A percentile compares a stretch with the other conserved stretches of the same genome.
phyloP scores from a whole-genome alignment of 2,329 filamentous ascomycete species.

The Aspergillus brasiliensis region DNA sequence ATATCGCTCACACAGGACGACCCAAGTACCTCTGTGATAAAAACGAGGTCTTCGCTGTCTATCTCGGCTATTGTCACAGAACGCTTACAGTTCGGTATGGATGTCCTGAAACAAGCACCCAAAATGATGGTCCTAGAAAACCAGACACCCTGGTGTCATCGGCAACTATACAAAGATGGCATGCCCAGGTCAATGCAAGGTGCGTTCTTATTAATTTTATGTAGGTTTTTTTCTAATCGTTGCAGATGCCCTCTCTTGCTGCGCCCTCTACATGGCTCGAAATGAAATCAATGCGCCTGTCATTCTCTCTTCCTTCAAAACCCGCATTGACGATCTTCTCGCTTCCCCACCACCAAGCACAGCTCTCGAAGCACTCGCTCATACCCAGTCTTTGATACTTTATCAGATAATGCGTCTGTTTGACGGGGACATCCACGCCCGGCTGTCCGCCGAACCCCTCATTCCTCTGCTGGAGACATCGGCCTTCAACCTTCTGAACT shows the following conservation, averaged over 20 bases:
- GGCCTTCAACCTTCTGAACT: constrained; percentile 21
- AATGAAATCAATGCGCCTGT: constrained; percentile 52
- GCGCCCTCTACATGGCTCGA: constrained; percentile 56
- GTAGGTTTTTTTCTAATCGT: neutral
- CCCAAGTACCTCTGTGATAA: neutral
- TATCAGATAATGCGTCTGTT: constrained; percentile 56
- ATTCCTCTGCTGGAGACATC: constrained; percentile 29
- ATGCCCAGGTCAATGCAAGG: constrained; percentile 59
- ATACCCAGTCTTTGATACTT: constrained; percentile 52
- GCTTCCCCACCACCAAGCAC: constrained; percentile 29
- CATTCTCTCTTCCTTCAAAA: constrained; percentile 54
- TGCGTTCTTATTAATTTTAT: constrained; percentile 16
- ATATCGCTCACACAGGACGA: neutral
- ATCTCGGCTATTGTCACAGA: constrained; percentile 26
- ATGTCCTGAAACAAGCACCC: constrained; percentile 48
- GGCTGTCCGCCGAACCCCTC: constrained; percentile 43
- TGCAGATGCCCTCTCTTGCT: constrained; percentile 56
- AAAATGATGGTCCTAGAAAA: constrained; percentile 53
- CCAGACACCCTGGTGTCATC: constrained; percentile 58
- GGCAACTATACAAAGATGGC: constrained; percentile 51
- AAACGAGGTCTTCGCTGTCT: constrained; percentile 11
- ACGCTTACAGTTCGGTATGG: constrained; percentile 42
- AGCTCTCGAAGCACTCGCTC: constrained; percentile 41
- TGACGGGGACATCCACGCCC: constrained; percentile 52
- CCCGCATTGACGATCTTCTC: constrained; percentile 49